These are phyloP conservation scores for Didymella pinodella DNA, from an alignment of 2,329 filamentous ascomycete genomes.

Conservation along the genomic window DNA sequence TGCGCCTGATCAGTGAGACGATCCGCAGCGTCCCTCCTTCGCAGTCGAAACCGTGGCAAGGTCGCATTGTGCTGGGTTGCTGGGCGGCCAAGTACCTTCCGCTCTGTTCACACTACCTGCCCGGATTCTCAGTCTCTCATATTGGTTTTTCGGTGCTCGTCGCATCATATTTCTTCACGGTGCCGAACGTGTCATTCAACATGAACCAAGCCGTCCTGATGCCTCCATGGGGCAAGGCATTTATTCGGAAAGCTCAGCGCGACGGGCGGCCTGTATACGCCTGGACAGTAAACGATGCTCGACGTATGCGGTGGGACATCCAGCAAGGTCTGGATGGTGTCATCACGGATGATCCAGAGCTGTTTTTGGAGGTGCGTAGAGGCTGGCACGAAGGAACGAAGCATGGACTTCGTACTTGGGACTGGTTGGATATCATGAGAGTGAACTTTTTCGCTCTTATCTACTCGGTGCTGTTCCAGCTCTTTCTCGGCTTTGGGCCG, in stretches of 20 bases:
- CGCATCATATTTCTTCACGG: slow-evolving; percentile 73
- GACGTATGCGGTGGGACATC: slow-evolving; percentile 84
- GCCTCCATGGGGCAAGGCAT: slow-evolving; percentile 70
- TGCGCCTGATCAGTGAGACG: slow-evolving; percentile 71
- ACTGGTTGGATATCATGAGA: slow-evolving; percentile 43
- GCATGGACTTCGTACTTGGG: slow-evolving; percentile 38
- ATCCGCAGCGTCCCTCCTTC: slow-evolving; percentile 61
- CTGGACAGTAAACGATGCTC: slow-evolving; percentile 87
- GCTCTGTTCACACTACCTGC: slow-evolving; percentile 67
- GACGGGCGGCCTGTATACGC: slow-evolving; percentile 69
- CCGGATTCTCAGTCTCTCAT: slow-evolving; percentile 69
- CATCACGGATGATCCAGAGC: slow-evolving; percentile 81
- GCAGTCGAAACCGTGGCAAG: slow-evolving; percentile 67
- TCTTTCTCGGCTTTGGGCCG: slow-evolving; percentile 40
- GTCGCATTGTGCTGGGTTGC: slow-evolving; percentile 79
- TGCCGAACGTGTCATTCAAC: slow-evolving; percentile 78
- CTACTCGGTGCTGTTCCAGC: slow-evolving; percentile 44
- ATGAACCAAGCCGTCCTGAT: slow-evolving; percentile 74
- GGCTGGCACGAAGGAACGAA: slow-evolving; percentile 51
- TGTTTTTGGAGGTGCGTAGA: slow-evolving; percentile 67
- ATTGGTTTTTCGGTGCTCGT: slow-evolving; percentile 73
- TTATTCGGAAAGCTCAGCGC: slow-evolving; percentile 68
- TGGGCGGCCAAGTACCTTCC: slow-evolving; percentile 81
- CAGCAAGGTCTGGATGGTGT: slow-evolving; percentile 74
- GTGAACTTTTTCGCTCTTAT: slow-evolving; percentile 47